phyloP scores from a whole-genome alignment of 2,329 filamentous ascomycete genomes.

The Thermochaetoides dissita region DNA sequence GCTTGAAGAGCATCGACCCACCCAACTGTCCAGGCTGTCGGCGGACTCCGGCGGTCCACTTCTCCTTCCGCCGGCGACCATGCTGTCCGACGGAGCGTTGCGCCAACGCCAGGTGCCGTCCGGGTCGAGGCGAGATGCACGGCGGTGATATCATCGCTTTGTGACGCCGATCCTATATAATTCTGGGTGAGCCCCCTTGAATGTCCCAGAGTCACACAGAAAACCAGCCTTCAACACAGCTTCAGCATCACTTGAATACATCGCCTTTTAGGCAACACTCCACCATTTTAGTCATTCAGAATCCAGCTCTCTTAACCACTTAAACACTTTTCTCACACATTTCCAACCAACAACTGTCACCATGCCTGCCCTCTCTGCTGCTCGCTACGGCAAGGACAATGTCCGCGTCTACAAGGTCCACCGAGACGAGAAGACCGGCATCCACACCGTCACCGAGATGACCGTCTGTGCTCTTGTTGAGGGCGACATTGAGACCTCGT shows the following conservation, averaged over 20 bases:
- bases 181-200: no score
- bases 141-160: neutral
- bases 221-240: no score
- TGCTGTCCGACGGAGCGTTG: slow-evolving; percentile 10
- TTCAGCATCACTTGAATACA: no score
- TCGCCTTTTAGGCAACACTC: no score
- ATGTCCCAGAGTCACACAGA: no score
- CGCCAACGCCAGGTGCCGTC: slow-evolving; percentile 12
- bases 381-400: slow-evolving; percentile 91
- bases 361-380: slow-evolving; percentile 46
- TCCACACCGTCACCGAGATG: slow-evolving; percentile 85
- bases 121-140: slow-evolving; percentile 4
- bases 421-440: slow-evolving; percentile 58
- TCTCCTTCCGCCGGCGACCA: slow-evolving; percentile 4
- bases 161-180: neutral
- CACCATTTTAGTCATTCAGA: no score
- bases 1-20: neutral
- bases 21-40: slow-evolving; percentile 14
- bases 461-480: slow-evolving; percentile 86
- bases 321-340: neutral
- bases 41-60: slow-evolving; percentile 20
- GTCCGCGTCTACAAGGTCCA: slow-evolving; percentile 95
- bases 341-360: slow-evolving; percentile 5
- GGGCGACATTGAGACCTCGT: slow-evolving; percentile 78
- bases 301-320: neutral